phyloP scores from a whole-genome alignment of 352 stramenopile species.

The Phytophthora litchii region DNA sequence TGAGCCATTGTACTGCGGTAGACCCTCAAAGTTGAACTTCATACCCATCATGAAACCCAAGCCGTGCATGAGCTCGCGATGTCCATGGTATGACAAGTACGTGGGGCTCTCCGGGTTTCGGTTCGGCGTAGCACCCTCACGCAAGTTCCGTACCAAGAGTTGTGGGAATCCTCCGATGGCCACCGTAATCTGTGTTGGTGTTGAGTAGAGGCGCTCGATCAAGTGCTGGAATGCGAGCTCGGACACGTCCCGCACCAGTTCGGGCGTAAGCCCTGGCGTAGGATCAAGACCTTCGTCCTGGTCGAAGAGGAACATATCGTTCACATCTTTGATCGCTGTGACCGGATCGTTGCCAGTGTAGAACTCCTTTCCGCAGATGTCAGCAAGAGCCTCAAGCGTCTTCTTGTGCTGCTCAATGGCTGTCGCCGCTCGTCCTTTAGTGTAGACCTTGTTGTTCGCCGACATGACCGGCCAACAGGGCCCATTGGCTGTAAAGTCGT shows the following conservation, averaged over 20 bases:
- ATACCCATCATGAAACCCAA: constrained; percentile 82
- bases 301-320: constrained; percentile 80
- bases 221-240: constrained; percentile 75
- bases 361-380: constrained; percentile 61
- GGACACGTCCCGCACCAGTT: constrained; percentile 54
- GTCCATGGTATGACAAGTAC: constrained; percentile 82
- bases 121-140: constrained; percentile 39
- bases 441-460: constrained; percentile 59
- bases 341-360: constrained; percentile 51
- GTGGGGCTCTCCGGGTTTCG: constrained; percentile 50
- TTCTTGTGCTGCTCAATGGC: constrained; percentile 51
- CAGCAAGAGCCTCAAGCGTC: constrained; percentile 39
- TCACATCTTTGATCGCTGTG: constrained; percentile 73
- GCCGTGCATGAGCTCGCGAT: constrained; percentile 81
- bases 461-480: constrained; percentile 68
- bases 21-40: constrained; percentile 75
- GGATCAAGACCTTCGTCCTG: constrained; percentile 57
- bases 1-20: constrained; percentile 68
- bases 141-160: constrained; percentile 69
- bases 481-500: constrained; percentile 77
- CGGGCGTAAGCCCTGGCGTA: constrained; percentile 50
- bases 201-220: constrained; percentile 77
- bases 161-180: constrained; percentile 70
- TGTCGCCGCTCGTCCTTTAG: constrained; percentile 35
- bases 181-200: constrained; percentile 67